Conservation (phyloP, 2,329 filamentous ascomycete genomes). For the Xylaria sp. region DNA sequence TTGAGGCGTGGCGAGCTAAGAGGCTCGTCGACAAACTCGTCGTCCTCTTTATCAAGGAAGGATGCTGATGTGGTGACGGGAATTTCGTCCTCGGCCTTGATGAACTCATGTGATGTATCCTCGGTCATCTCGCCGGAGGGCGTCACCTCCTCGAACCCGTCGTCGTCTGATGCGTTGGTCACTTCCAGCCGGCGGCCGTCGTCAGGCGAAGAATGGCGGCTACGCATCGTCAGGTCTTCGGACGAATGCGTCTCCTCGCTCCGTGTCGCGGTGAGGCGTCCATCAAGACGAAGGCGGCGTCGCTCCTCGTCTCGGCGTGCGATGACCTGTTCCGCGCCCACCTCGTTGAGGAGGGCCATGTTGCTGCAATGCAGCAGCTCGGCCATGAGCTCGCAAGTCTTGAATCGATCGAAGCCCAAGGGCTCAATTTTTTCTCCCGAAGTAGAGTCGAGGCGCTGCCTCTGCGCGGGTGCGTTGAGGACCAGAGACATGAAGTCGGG, state of each 20-base stretch:
- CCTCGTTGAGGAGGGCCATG: conserved; percentile 94
- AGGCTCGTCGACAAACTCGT: conserved; percentile 83
- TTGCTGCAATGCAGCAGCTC: conserved; percentile 98
- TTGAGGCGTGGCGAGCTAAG: conserved; percentile 74
- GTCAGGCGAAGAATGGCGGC: conserved; percentile 59
- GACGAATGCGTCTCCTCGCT: conserved; percentile 58
- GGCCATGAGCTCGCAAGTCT: conserved; percentile 98
- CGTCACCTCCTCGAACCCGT: conserved; percentile 92
- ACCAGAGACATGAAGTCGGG: conserved; percentile 95
- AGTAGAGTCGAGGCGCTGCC: conserved; percentile 82
- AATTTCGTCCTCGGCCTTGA: conserved; percentile 69
- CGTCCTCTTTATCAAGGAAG: conserved; percentile 70
- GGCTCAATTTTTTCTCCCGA: conserved; percentile 94
- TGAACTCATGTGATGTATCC: conserved; percentile 75
- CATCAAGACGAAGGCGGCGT: conserved; percentile 80
- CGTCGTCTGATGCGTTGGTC: conserved; percentile 85
- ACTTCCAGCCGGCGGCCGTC: conserved; percentile 80
- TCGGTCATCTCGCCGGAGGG: conserved; percentile 76
- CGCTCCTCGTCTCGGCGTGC: conserved; percentile 82
- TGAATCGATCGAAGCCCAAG: conserved; percentile 96
- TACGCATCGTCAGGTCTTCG: conserved; percentile 72
- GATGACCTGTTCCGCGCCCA: conserved; percentile 89
- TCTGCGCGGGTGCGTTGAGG: conserved; percentile 78
- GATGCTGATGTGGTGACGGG: conserved; percentile 53
- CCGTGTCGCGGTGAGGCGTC: conserved; percentile 69